phyloP scores from a whole-genome alignment of 768 basidiomycete genomes.

The Asterophora lycoperdoides region DNA sequence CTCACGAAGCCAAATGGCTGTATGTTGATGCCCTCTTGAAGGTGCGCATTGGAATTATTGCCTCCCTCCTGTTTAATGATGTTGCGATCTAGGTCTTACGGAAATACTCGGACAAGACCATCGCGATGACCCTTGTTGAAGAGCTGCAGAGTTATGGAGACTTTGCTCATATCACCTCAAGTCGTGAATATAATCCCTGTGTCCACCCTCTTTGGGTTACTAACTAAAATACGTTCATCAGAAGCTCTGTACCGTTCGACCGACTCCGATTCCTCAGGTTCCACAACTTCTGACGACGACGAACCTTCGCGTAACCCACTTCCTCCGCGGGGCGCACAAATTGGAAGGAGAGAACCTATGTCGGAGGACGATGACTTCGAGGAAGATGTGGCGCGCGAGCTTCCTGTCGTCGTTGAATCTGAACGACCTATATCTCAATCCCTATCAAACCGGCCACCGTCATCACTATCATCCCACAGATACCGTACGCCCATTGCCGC shows the following conservation, averaged over 20 bases:
- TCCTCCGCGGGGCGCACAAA: conserved; percentile 22
- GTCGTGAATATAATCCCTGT: conserved; percentile 41
- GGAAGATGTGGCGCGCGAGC: conserved; percentile 39
- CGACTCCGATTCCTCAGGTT: conserved; percentile 62
- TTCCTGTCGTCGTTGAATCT: conserved; percentile 26
- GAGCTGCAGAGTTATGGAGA: conserved; percentile 77
- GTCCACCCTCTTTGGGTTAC: background rate
- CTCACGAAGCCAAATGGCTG: conserved; percentile 78
- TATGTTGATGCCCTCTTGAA: conserved; percentile 88
- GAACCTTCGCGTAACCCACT: conserved; percentile 15
- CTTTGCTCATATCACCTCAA: conserved; percentile 58
- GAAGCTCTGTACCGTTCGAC: conserved; percentile 45
- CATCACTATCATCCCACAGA: conserved; percentile 71
- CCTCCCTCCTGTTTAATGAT: background rate
- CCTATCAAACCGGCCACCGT: conserved; percentile 57
- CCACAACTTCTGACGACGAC: conserved; percentile 46
- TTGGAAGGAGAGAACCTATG: conserved; percentile 32
- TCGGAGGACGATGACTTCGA: conserved; percentile 42
- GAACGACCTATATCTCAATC: conserved; percentile 32
- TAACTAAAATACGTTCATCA: conserved; percentile 17
- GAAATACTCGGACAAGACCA: conserved; percentile 80
- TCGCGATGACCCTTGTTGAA: conserved; percentile 67
- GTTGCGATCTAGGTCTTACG: conserved; percentile 57
- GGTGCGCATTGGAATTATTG: conserved; percentile 35
- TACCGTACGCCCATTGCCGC: conserved; percentile 76